Evolutionary conservation across 345 rosid genomes (phyloP).

Genomic region (Barbarea vulgaris): DNA sequence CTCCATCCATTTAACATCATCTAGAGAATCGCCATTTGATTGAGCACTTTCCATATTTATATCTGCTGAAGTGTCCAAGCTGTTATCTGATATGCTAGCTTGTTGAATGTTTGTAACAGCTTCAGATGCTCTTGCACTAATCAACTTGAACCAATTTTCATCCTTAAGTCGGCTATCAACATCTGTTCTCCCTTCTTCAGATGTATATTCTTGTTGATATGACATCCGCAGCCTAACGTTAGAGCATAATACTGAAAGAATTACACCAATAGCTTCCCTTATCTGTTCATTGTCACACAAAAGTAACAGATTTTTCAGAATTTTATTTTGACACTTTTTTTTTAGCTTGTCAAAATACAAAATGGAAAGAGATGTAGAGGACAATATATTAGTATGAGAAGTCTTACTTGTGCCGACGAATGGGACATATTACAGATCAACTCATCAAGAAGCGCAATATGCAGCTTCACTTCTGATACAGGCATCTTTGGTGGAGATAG

Average conservation of each 20-base stretch:
- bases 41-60: constrained; percentile 50
- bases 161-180: constrained; percentile 49
- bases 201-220: constrained; percentile 48
- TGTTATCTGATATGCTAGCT: constrained; percentile 54
- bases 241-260: constrained; percentile 82
- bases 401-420: constrained; percentile 94
- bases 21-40: constrained; percentile 61
- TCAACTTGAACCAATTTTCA: constrained; percentile 65
- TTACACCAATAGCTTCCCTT: constrained; percentile 91
- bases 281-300: constrained; percentile 57
- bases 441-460: constrained; percentile 69
- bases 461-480: constrained; percentile 68
- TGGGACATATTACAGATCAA: constrained; percentile 86
- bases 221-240: constrained; percentile 74
- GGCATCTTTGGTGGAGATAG: constrained; percentile 89
- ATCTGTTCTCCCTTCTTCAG: constrained; percentile 47
- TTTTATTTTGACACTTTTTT: neutral
- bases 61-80: constrained; percentile 50
- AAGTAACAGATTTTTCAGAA: constrained; percentile 18
- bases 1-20: constrained; percentile 98
- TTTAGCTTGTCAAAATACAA: constrained; percentile 14
- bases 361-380: constrained; percentile 11
- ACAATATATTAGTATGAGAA: constrained; percentile 13
- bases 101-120: constrained; percentile 76
- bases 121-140: constrained; percentile 72